Evolutionary conservation across 1,284 basidiomycete genomes (phyloP).

Genomic region (Flammula alnicola): DNA sequence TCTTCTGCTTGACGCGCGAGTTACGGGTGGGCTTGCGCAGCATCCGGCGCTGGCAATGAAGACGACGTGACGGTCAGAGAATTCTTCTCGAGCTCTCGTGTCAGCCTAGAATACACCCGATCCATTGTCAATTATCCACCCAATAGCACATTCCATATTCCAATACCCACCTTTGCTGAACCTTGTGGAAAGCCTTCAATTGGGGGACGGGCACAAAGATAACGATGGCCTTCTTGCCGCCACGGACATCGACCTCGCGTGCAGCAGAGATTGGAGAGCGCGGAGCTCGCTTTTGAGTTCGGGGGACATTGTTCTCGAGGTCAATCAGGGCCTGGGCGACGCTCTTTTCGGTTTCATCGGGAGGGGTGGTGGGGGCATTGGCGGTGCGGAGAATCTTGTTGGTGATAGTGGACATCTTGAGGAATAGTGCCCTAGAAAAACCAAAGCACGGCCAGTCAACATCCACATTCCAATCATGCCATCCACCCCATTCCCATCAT

Average conservation of each 20-base stretch:
- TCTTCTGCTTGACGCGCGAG: conserved; percentile 93
- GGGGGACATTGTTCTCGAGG: conserved; percentile 96
- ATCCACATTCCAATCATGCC: conserved; percentile 47
- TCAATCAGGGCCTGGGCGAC: conserved; percentile 98
- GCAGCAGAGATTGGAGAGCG: conserved; percentile 97
- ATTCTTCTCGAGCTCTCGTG: conserved; percentile 99
- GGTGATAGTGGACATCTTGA: conserved; percentile 76
- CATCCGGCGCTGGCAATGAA: conserved; percentile 99
- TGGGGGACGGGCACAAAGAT: conserved; percentile 98
- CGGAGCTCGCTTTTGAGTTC: conserved; percentile 98
- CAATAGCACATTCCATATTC: conserved; percentile 15
- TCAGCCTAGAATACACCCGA: conserved; percentile 67
- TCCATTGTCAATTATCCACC: conserved; percentile 12
- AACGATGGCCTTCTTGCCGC: conserved; percentile 99
- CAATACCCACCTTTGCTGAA: conserved; percentile 85
- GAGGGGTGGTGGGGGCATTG: conserved; percentile 89
- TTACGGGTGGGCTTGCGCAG: conserved; percentile 96
- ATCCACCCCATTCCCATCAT: conserved; percentile 43
- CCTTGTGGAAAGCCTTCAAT: conserved; percentile 98
- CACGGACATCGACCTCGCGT: conserved; percentile 98
- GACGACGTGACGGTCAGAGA: conserved; percentile 98
- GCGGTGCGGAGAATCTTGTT: conserved; percentile 94
- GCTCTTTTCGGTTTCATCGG: conserved; percentile 91
- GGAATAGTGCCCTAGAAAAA: conserved; percentile 40
- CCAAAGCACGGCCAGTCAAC: conserved; percentile 47